These are phyloP conservation scores for Syzygium aqueum DNA, from an alignment of 345 rosid genomes.

Conservation along the genomic window DNA sequence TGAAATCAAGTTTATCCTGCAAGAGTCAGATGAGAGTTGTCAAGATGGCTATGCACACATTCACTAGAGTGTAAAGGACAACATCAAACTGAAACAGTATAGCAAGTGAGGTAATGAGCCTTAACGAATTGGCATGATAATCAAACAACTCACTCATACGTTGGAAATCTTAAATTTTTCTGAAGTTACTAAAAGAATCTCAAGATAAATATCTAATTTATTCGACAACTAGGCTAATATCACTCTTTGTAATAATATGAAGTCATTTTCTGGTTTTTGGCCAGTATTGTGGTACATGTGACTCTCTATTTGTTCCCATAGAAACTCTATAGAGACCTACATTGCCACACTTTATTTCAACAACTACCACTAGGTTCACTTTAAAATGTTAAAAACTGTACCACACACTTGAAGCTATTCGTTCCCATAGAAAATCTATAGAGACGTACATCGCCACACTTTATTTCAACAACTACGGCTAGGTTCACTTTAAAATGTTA, in stretches of 20 bases:
- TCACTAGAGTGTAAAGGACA: neutral
- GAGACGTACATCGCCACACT: neutral
- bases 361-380: neutral
- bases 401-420: neutral
- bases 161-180: neutral
- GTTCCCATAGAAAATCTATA: neutral
- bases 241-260: neutral
- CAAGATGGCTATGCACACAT: neutral
- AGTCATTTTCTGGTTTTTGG: neutral
- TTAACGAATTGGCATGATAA: neutral
- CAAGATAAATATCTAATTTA: neutral
- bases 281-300: neutral
- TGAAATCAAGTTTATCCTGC: constrained; percentile 31
- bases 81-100: neutral
- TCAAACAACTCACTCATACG: neutral
- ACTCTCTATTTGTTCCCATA: neutral
- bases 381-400: neutral
- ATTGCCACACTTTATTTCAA: neutral
- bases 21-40: neutral
- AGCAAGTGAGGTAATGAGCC: neutral
- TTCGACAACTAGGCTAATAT: neutral
- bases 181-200: neutral
- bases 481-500: neutral
- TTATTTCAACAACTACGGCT: neutral
- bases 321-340: neutral